Base-by-base conservation (phyloP, 2,329 filamentous ascomycete genomes). In the Calonectria crousiana region DNA sequence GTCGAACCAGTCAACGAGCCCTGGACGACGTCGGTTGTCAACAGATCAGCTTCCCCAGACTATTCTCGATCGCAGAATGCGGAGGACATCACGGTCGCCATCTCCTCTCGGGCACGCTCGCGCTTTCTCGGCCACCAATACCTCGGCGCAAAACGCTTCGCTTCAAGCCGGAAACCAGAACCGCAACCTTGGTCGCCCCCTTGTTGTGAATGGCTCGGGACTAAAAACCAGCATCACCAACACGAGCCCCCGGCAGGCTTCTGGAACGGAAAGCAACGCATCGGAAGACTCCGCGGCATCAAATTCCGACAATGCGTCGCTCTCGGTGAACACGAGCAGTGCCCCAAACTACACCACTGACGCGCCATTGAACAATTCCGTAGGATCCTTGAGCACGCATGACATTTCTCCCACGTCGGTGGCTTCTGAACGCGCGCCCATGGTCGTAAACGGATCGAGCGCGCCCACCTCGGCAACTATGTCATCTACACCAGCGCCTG, bases 41-140 rank as follows among this genome's bases (percentile, higher is more conserved):
- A 89, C 89, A 1, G 90, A 91, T 56, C 88, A 90, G 74, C 82
- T 88, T 5, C 88, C 89, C 0, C 90, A 90, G 78, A 86, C 87
- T 14, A 86, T 91, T 30, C 83, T 91, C 9, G 89, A 91, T 69
- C 85, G 88, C 30, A 84, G 89, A 49, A 90, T 90, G 82, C 87
- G 86, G 77, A 85, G 89, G 47, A 87, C 87, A 2, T 91, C 90
- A 2, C 86, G 89, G 18, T 92, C 90, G 6, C 90, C 89, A 16
- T 92, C 90, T 4, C 90, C 90, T 0, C 82, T 90, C 2, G 88
- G 89, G 4, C 89, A 90, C 72, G 82, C 84, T 53, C 86, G 89
- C 62, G 85, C 86, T 1, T 85, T 86, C 38, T 87, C 88, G 0
- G 78, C 84, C 0, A 86, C 84, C 5, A 85, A 83, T 28, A 83